These are phyloP conservation scores for Rhododendron vialii DNA, from an alignment of 148 eudicot species.

Conservation along the genomic window DNA sequence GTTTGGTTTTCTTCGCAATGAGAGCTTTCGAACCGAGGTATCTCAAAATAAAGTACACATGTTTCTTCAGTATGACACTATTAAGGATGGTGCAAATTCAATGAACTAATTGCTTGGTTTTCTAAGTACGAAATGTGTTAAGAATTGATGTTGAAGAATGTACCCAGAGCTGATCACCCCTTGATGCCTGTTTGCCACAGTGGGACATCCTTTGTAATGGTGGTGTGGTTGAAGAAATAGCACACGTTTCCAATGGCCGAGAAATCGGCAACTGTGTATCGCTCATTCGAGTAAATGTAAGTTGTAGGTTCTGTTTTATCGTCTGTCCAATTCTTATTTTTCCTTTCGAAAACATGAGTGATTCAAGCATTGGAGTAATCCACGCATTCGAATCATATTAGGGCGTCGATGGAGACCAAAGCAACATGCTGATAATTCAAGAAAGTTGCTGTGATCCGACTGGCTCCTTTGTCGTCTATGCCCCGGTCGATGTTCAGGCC, in stretches of 20 bases:
- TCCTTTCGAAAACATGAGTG: no score
- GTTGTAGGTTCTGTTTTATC: conserved; percentile 11
- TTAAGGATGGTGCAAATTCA: neutral
- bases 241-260: conserved; percentile 36
- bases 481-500: conserved; percentile 52
- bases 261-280: conserved; percentile 37
- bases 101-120: neutral
- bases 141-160: neutral
- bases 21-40: conserved; percentile 27
- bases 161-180: neutral
- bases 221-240: conserved; percentile 45
- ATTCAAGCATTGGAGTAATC: neutral
- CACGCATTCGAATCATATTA: neutral
- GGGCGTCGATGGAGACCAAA: neutral
- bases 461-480: conserved; percentile 66
- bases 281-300: conserved; percentile 53
- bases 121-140: neutral
- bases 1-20: conserved; percentile 36
- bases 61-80: neutral
- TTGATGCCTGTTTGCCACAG: conserved; percentile 10
- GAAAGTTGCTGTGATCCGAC: conserved; percentile 65
- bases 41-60: neutral
- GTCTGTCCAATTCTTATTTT: neutral
- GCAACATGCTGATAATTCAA: conserved; percentile 70
- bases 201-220: conserved; percentile 46